Evolutionary conservation across 2,329 filamentous ascomycete genomes (phyloP), one percentile per base, ranked within the genome.

Genomic region (Raffaelea deltoideospora): DNA sequence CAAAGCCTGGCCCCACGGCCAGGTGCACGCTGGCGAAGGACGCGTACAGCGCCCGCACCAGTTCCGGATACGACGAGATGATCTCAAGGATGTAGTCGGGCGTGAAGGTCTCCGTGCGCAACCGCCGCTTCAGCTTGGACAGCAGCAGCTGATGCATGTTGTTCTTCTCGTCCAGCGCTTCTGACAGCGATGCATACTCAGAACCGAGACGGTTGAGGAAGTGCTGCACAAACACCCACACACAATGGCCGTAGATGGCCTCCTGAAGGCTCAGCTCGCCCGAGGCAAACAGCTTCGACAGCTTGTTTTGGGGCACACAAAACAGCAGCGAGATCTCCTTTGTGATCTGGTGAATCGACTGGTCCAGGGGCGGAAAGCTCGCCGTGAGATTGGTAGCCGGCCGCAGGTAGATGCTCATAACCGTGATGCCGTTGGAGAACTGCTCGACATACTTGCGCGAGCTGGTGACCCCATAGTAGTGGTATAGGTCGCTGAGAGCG

Each of bases 1-100:
- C 62, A 35, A 63, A 65, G 19, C 65, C 72, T 32, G 61, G 53
- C 8, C 64, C 65, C 34, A 67, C 60, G 35, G 61, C 63, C 35
- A 76, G 81, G 58, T 98, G 90, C 3, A 84, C 75, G 53, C 73
- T 85, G 43, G 90, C 90, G 56, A 98, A 98, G 1, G 85, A 79
- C 33, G 94, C 72, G 57, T 98, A 98, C 37, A 96, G 64, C 19
- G 79, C 76, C 46, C 88, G 80, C 38, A 98, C 79, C 19, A 98
- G 72, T 23, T 78, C 74, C 1, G 90, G 88, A 56, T 96, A 90
- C 35, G 79, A 79, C 54, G 79, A 77, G 60, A 98, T 94, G 55
- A 98, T 96, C 61, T 98, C 88, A 21, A 88, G 76, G 48, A 98
- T 96, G 63, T 98, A 98, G 53, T 95, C 88, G 5, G 90, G 82